A percentile compares a stretch with the other conserved stretches of the same genome.
phyloP scores from a whole-genome alignment of 1,139 yeast species.

The Debaryomycetaceae sp. region DNA sequence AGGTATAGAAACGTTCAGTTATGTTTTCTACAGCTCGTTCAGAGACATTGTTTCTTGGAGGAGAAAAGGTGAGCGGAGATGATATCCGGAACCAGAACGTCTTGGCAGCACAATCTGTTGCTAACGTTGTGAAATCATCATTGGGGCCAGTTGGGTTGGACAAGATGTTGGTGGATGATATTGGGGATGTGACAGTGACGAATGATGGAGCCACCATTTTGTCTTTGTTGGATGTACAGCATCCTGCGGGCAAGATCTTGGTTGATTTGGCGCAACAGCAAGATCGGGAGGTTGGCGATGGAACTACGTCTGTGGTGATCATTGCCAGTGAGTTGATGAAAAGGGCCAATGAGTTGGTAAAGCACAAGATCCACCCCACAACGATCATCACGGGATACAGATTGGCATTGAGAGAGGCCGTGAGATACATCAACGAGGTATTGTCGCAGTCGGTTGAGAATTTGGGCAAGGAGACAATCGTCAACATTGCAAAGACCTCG shows the following conservation, averaged over 20 bases:
- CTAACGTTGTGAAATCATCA: constrained; percentile 95
- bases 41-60: constrained; percentile 90
- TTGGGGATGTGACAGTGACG: constrained; percentile 98
- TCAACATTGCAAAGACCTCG: constrained; percentile 92
- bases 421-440: constrained; percentile 82
- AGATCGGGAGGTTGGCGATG: constrained; percentile 98
- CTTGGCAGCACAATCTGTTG: constrained; percentile 92
- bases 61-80: constrained; percentile 93
- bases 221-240: constrained; percentile 89
- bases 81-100: constrained; percentile 96
- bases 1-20: constrained; percentile 1
- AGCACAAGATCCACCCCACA: constrained; percentile 93
- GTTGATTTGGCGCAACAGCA: constrained; percentile 99
- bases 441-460: constrained; percentile 76
- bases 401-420: constrained; percentile 89
- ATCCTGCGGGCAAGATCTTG: constrained; percentile 96
- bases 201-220: constrained; percentile 98
- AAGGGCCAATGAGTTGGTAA: constrained; percentile 92
- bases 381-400: constrained; percentile 96
- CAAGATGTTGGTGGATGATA: constrained; percentile 98
- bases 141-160: constrained; percentile 98
- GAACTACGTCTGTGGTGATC: constrained; percentile 94
- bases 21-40: constrained; percentile 71
- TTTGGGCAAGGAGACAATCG: constrained; percentile 76
- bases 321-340: constrained; percentile 90